Percentiles rank a stretch among this genome's conserved stretches.
Conservation (phyloP, 2,329 filamentous ascomycete genomes). For the Beauveria pseudobassiana region DNA sequence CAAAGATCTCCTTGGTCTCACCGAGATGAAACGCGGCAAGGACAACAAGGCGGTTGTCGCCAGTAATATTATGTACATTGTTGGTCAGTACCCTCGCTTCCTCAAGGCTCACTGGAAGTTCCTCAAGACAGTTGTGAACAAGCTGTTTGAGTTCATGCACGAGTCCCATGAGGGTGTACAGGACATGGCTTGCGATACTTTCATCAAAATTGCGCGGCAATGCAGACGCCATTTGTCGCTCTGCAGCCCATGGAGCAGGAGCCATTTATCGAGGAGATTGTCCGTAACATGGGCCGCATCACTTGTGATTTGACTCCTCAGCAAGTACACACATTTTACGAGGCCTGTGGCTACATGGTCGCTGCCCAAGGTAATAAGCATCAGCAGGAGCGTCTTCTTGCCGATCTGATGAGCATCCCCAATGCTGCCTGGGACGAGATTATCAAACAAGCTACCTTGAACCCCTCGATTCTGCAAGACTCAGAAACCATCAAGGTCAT, state of each 20-base stretch:
- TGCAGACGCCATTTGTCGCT: slow-evolving; percentile 93
- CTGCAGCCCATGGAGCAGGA: slow-evolving; percentile 90
- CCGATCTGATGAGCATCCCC: slow-evolving; percentile 86
- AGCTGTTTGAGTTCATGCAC: slow-evolving; percentile 99
- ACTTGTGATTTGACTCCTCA: slow-evolving; percentile 92
- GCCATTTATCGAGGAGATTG: slow-evolving; percentile 98
- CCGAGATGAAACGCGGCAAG: slow-evolving; percentile 98
- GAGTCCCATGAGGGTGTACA: slow-evolving; percentile 98
- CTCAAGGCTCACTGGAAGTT: slow-evolving; percentile 99
- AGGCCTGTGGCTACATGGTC: slow-evolving; percentile 99
- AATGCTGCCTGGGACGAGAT: slow-evolving; percentile 95
- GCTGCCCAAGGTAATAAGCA: slow-evolving; percentile 93
- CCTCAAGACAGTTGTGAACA: slow-evolving; percentile 98
- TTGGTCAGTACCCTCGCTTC: slow-evolving; percentile 96
- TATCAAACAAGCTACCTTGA: slow-evolving; percentile 76
- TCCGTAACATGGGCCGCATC: slow-evolving; percentile 90
- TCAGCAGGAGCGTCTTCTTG: slow-evolving; percentile 83
- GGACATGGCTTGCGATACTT: slow-evolving; percentile 99
- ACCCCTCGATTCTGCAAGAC: slow-evolving; percentile 83
- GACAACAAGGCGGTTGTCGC: slow-evolving; percentile 99
- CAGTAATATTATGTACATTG: slow-evolving; percentile 99
- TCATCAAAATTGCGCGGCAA: slow-evolving; percentile 99
- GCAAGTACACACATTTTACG: slow-evolving; percentile 97
- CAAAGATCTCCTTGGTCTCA: slow-evolving; percentile 92
- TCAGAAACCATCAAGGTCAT: slow-evolving; percentile 96